Evolutionary conservation across 768 basidiomycete species (phyloP), one percentile per base, ranked within the genome.

Genomic region (Lactifluus pinguis): DNA sequence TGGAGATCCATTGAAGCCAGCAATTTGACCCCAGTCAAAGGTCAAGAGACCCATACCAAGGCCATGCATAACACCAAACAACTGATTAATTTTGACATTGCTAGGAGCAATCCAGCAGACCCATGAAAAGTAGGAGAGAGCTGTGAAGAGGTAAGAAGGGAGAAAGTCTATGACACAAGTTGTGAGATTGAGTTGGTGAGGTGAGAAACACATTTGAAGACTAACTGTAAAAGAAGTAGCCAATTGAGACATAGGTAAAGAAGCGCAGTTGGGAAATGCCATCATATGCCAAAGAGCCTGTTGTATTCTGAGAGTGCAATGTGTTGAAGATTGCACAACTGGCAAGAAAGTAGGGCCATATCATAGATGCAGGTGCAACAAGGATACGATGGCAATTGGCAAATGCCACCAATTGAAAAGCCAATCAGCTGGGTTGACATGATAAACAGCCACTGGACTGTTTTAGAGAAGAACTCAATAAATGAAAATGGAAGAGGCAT

Each of bases 51-150:
- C 2, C 41, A 42, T 42, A 0, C 8, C 41, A 3, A 42, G 14
- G 41, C 41, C 41, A 6, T 42, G 41, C n/a, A 15, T 42, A 60
- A 82, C 82, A 36, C 89, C 88, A 65, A 91, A 90, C 68, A 90
- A 73, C 67, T 86, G 83, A 70, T 89, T 91, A 67, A 92, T 79
- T 49, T 72, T 75, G 19, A 42, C 38, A 68, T 89, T 89, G 67
- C 2, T 25, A 25, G 25, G 25, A 25, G n/a, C 25, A 25, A 25
- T 25, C 25, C 25, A 25, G 25, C 25, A 25, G 1, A 25, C 25
- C 25, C 87, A 95, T 1, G 87, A 89, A 72, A 98, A 98, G 51
- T 6, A 52, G 1, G 55, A 57, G 19, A 62, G 25, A 4, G 49
- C 66, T 65, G 65, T 8, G 14, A 61, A 59, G 13, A 60, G 39